phyloP scores from a whole-genome alignment of 2,329 filamentous ascomycete genomes.

The Paraphoma sp. region DNA sequence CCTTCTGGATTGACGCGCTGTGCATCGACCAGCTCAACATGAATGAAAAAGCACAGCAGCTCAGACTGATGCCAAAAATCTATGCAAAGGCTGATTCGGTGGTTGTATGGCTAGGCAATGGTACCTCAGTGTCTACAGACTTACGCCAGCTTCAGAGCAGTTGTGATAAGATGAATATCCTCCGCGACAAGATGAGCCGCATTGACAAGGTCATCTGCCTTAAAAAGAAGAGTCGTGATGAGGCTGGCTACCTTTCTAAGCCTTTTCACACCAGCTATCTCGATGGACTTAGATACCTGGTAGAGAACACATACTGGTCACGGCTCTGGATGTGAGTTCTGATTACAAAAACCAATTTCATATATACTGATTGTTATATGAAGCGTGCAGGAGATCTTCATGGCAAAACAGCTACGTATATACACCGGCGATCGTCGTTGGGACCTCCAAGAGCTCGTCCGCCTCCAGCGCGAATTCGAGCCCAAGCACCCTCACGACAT shows the following conservation, averaged over 20 bases:
- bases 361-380: too few relatives aligned
- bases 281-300: neutral
- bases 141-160: too few relatives aligned
- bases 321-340: neutral
- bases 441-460: neutral
- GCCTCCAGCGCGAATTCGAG: too few relatives aligned
- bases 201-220: too few relatives aligned
- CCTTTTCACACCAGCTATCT: too few relatives aligned
- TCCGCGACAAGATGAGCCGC: too few relatives aligned
- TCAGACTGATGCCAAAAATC: neutral
- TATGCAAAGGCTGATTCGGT: neutral
- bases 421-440: neutral
- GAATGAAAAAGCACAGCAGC: neutral
- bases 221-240: too few relatives aligned
- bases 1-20: neutral
- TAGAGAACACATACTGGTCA: neutral
- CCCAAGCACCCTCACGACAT: too few relatives aligned
- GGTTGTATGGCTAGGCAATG: neutral
- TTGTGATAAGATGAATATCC: too few relatives aligned
- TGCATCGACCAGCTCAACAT: neutral
- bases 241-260: too few relatives aligned
- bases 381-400: neutral
- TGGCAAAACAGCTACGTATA: neutral
- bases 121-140: too few relatives aligned
- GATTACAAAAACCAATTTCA: too few relatives aligned